Evolutionary conservation across 2,329 filamentous ascomycete genomes (phyloP), one percentile per base, ranked within the genome.

Genomic region (Lasiodiplodia theobromae): DNA sequence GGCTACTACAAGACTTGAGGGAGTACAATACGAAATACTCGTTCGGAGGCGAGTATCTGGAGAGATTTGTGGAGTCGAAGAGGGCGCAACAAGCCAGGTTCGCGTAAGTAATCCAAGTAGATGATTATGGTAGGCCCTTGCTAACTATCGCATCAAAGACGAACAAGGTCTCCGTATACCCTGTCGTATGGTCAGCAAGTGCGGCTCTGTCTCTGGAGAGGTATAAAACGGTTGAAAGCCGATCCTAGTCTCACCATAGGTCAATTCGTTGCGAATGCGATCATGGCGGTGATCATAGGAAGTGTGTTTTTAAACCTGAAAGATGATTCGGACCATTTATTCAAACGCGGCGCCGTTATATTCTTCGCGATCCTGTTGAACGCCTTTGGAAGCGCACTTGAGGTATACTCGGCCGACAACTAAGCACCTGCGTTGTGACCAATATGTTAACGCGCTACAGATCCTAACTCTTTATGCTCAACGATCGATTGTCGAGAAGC

Each of bases 301-400:
- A 91, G 89, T 71, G 90, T 97, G 72, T 97, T 96, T 81, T 97
- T 87, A 84, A 91, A 96, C 77, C 81, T 96, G 47, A 78, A 86
- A 34, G 75, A 84, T 0, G 85, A 83, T n/a, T 91, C 92, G 0
- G 75, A 79, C 21, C 93, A 90, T 74, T 96, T 97, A 84, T 96
- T 90, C 82, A 86, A 88, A 74, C 89, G 93, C 70, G 92, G 91
- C 71, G 90, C 92, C 54, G 85, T 97, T 28, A 84, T 97, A 65
- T 97, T 97, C 87, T 96, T 97, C 76, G 92, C 92, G 72, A 89
- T 94, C 75, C 84, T 97, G 70, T 89, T 96, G 83, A 96, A 96
- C 78, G 93, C 92, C 57, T 96, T 96, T 75, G 86, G 90, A 70
- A 91, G 89, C 77, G 91, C 91, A 68, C 86, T 96, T 49, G 93